Evolutionary conservation across 164 flowering plant genomes (phyloP).

Genomic region (Chimonanthus salicifolius): DNA sequence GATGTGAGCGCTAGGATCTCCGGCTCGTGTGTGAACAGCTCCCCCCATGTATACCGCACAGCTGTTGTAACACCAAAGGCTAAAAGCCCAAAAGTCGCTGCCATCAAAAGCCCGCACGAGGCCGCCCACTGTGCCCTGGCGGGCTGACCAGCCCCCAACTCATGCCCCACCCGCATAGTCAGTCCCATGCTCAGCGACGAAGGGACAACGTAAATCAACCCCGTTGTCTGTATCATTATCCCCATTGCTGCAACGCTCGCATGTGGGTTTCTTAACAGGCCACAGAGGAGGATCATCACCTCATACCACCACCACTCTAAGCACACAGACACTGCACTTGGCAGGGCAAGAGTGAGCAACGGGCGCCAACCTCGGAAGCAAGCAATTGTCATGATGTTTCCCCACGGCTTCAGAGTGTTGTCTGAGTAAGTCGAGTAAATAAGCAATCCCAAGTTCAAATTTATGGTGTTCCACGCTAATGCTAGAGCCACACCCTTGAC

Average conservation of each 20-base stretch:
- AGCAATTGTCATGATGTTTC: conserved; percentile 14
- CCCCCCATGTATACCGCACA: conserved; percentile 44
- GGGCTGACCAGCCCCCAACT: conserved; percentile 48
- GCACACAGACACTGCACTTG: conserved; percentile 61
- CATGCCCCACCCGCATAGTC: conserved; percentile 58
- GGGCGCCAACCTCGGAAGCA: conserved; percentile 32
- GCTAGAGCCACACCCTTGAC: conserved; percentile 48
- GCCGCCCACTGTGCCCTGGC: conserved; percentile 36
- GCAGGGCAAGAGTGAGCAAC: conserved; percentile 38
- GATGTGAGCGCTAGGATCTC: conserved; percentile 33
- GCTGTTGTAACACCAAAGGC: conserved; percentile 32
- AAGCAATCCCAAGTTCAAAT: conserved; percentile 19
- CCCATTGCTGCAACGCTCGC: conserved; percentile 54
- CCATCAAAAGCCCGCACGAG: conserved; percentile 27
- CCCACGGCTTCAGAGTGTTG: conserved; percentile 33
- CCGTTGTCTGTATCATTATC: conserved; percentile 52
- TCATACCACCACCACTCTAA: conserved; percentile 91
- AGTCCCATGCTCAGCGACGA: conserved; percentile 44
- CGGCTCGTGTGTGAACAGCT: conserved; percentile 37
- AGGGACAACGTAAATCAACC: conserved; percentile 59
- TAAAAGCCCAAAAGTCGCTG: conserved; percentile 27
- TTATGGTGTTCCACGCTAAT: conserved; percentile 23
- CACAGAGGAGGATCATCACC: conserved; percentile 53
- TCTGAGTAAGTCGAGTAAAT: conserved; percentile 22
- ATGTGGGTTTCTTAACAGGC: conserved; percentile 30